Conservation (phyloP, 148 eudicot genomes). For the Chenopodium quinoa region DNA sequence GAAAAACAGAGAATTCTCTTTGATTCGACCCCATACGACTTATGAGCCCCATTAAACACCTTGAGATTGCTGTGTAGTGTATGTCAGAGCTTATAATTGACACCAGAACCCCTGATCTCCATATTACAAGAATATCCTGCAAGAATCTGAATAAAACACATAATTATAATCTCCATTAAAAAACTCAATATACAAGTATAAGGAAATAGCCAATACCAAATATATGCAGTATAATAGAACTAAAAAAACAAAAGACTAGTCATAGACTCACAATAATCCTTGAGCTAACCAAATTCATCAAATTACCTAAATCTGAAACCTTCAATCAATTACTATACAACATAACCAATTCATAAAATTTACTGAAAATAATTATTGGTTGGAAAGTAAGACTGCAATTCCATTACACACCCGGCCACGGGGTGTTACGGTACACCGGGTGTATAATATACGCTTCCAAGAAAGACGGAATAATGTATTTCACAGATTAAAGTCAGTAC, state of each 20-base stretch:
- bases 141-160: neutral
- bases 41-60: neutral
- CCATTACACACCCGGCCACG: no score
- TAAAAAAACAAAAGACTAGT: neutral
- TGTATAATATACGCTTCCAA: neutral
- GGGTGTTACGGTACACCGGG: neutral
- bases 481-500: neutral
- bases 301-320: neutral
- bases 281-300: conserved; percentile 2
- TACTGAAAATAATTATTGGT: neutral
- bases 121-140: conserved; percentile 15
- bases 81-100: conserved; percentile 9
- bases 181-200: neutral
- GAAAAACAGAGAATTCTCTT: neutral
- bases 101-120: neutral
- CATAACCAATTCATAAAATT: neutral
- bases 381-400: neutral
- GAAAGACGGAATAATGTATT: neutral
- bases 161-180: neutral
- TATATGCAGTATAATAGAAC: neutral
- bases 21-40: conserved; percentile 16
- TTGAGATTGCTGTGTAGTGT: neutral
- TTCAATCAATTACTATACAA: neutral
- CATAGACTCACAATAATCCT: neutral
- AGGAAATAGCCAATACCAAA: neutral